These are phyloP conservation scores for Bryoerythrophyllum caledonicum DNA, from an alignment of 225 moss, liverwort and hornwort species.

Conservation along the genomic window DNA sequence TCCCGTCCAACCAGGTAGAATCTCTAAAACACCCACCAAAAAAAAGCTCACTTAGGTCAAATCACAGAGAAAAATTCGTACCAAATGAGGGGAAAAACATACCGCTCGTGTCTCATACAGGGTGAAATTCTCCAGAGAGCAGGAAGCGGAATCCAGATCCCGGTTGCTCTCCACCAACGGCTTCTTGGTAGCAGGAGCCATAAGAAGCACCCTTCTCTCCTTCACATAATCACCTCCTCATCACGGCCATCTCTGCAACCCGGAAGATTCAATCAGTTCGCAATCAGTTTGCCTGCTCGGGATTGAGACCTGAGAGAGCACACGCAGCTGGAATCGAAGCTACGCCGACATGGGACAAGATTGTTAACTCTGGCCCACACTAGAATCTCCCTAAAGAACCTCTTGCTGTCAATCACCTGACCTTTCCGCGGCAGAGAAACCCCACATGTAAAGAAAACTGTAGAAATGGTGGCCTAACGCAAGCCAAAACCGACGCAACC, in stretches of 20 bases:
- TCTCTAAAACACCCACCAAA: conserved; percentile 43
- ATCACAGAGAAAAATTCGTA: neutral
- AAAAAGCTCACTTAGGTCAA: neutral
- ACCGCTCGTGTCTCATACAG: conserved; percentile 87
- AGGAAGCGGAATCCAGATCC: conserved; percentile 40
- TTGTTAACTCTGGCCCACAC: neutral
- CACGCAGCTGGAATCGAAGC: neutral
- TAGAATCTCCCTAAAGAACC: too few species aligned
- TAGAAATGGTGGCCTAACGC: neutral
- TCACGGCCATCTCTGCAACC: neutral
- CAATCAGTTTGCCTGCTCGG: neutral
- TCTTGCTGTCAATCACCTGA: too few species aligned
- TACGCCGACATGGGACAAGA: conserved; percentile 30
- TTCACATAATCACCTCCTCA: conserved; percentile 6
- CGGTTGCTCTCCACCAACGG: conserved; percentile 48
- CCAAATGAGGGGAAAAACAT: conserved; percentile 6
- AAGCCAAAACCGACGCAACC: neutral
- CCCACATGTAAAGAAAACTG: too few species aligned
- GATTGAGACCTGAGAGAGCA: neutral
- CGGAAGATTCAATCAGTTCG: neutral
- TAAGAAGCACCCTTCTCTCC: conserved; percentile 7
- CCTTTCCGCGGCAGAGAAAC: too few species aligned
- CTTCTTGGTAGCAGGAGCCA: conserved; percentile 32
- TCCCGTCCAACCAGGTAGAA: conserved; percentile 84
- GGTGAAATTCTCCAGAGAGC: conserved; percentile 71